Evolutionary conservation across 805 yeast genomes (phyloP).

Genomic region (Metschnikowia lunata): DNA sequence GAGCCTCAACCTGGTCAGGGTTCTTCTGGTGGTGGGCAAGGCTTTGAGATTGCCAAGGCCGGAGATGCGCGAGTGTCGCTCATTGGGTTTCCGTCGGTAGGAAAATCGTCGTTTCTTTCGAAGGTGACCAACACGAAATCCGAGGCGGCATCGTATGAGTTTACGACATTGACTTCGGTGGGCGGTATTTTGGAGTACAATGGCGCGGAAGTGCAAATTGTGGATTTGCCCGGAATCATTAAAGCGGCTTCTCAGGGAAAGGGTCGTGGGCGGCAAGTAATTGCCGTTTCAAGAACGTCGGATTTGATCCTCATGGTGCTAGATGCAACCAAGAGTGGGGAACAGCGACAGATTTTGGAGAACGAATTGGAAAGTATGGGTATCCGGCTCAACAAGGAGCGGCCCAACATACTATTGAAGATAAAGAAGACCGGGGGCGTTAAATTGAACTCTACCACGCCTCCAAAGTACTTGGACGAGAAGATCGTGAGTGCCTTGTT

Average conservation of each 20-base stretch:
- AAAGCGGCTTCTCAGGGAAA: conserved; percentile 96
- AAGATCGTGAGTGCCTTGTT: conserved; percentile 71
- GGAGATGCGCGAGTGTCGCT: conserved; percentile 96
- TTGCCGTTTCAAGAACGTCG: conserved; percentile 92
- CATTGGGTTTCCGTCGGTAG: conserved; percentile 97
- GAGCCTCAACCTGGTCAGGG: conserved; percentile 83
- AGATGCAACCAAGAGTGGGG: conserved; percentile 91
- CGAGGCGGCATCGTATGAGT: conserved; percentile 91
- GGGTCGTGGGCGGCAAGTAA: conserved; percentile 96
- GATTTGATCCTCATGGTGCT: conserved; percentile 89
- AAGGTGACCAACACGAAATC: conserved; percentile 91
- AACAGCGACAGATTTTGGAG: conserved; percentile 83
- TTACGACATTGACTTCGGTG: conserved; percentile 93
- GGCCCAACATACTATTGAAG: conserved; percentile 73
- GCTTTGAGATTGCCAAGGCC: conserved; percentile 90
- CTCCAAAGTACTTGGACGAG: conserved; percentile 79
- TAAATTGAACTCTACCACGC: conserved; percentile 72
- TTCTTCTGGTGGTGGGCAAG: conserved; percentile 72
- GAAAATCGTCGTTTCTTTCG: conserved; percentile 85
- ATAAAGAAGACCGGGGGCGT: conserved; percentile 89
- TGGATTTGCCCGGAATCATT: conserved; percentile 96
- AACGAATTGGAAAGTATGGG: conserved; percentile 92
- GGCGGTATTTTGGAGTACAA: conserved; percentile 94
- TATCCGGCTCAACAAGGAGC: conserved; percentile 74
- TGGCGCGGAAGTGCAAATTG: conserved; percentile 95